Percentiles rank a stretch among this genome's conserved stretches.
Conservation (phyloP, 352 stramenopile genomes). For the Phytophthora citrophthora region DNA sequence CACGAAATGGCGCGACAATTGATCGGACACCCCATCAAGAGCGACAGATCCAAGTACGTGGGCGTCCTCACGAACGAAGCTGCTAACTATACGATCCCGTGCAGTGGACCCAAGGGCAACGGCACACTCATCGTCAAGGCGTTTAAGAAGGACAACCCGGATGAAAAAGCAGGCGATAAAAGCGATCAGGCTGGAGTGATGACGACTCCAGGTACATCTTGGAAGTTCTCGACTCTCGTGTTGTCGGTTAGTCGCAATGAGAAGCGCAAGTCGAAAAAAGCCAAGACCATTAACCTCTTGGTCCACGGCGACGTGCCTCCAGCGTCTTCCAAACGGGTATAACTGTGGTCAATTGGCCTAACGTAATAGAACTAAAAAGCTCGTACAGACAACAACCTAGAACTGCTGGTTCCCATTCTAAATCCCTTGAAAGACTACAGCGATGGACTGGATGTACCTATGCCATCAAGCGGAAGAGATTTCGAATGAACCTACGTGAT, state of each 20-base stretch:
- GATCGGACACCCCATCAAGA: conserved; percentile 75
- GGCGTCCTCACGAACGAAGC: conserved; percentile 60
- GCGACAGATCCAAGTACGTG: conserved; percentile 72
- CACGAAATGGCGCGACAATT: conserved; percentile 60
- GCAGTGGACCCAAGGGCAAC: conserved; percentile 65
- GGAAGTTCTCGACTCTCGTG: conserved; percentile 81
- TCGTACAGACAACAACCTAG: conserved; percentile 12
- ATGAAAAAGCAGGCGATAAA: conserved; percentile 9
- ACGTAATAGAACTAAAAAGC: conserved; percentile 21
- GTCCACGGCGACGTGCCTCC: conserved; percentile 19
- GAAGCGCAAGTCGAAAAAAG: conserved; percentile 64
- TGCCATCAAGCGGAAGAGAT: conserved; percentile 1
- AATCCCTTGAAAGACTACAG: conserved; percentile 1
- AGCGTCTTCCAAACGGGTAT: conserved; percentile 20
- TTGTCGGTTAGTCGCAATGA: conserved; percentile 66
- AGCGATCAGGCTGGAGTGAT: conserved; percentile 41
- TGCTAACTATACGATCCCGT: conserved; percentile 78
- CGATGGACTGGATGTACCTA: conserved; percentile 6
- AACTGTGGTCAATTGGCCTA: neutral
- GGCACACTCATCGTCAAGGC: conserved; percentile 80
- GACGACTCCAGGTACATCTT: conserved; percentile 68
- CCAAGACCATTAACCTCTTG: conserved; percentile 74
- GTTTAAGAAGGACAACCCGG: conserved; percentile 56
- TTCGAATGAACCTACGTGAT: conserved; percentile 8
- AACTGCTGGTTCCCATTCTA: neutral